phyloP scores from a whole-genome alignment of 129 eudicot species.

The Helianthus tuberosus region DNA sequence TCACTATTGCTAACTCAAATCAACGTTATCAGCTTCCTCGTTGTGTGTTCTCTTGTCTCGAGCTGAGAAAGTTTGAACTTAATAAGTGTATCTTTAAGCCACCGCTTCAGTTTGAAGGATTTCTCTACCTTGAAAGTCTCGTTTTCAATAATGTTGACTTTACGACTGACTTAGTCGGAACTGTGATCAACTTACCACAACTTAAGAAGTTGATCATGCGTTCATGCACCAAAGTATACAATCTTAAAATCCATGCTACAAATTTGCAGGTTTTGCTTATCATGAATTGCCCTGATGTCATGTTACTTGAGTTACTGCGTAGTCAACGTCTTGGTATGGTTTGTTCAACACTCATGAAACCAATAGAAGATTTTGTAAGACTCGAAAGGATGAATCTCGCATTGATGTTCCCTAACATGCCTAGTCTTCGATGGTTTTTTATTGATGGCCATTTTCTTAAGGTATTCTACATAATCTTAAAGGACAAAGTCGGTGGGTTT shows the following conservation, averaged over 20 bases:
- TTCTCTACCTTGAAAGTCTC: too few species aligned
- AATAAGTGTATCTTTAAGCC: too few species aligned
- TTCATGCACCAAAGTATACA: conserved; percentile 3
- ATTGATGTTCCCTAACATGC: conserved; percentile 1
- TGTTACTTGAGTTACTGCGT: background rate
- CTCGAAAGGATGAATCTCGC: background rate
- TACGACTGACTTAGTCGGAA: too few species aligned
- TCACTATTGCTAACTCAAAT: background rate
- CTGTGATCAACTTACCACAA: conserved; percentile 17
- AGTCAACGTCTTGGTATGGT: background rate
- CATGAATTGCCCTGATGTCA: too few species aligned
- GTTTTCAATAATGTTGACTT: too few species aligned
- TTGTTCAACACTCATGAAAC: background rate
- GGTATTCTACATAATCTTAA: conserved; percentile 9
- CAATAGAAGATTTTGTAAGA: background rate
- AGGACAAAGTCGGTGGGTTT: too few species aligned
- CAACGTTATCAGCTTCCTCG: background rate
- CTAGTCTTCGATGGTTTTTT: background rate
- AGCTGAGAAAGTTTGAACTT: conserved; percentile 16
- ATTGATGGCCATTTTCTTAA: conserved; percentile 3
- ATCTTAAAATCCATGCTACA: conserved; percentile 15
- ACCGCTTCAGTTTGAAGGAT: too few species aligned
- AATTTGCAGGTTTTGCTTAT: background rate
- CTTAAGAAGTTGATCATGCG: background rate
- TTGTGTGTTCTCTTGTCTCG: conserved; percentile 5